These are phyloP conservation scores for Blastobotrys capitulatus DNA, from an alignment of 1,139 yeast species.

Conservation along the genomic window DNA sequence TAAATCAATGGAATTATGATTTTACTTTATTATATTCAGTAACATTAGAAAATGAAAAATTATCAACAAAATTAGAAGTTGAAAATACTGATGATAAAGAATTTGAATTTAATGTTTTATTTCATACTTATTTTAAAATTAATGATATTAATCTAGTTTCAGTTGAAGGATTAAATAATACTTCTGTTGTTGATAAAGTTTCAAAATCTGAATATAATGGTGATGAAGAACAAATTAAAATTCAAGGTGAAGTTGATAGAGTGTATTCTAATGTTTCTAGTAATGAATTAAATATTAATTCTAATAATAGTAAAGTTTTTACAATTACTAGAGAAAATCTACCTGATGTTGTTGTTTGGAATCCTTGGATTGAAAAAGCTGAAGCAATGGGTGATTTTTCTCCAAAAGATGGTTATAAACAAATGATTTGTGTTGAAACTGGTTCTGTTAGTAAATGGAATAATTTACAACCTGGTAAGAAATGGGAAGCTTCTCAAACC, in stretches of 20 bases:
- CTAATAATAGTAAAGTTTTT: constrained; percentile 53
- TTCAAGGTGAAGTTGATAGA: constrained; percentile 78
- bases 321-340: constrained; percentile 45
- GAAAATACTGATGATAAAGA: constrained; percentile 55
- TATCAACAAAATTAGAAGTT: constrained; percentile 68
- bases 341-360: constrained; percentile 95
- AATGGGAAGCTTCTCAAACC: constrained; percentile 66
- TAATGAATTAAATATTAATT: constrained; percentile 56
- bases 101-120: constrained; percentile 88
- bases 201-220: constrained; percentile 54
- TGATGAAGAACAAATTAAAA: constrained; percentile 58
- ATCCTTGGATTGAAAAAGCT: constrained; percentile 87
- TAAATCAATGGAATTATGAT: constrained; percentile 59
- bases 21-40: constrained; percentile 74
- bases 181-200: constrained; percentile 69
- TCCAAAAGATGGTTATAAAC: constrained; percentile 76
- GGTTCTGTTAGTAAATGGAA: constrained; percentile 75
- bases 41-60: constrained; percentile 39
- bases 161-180: constrained; percentile 72
- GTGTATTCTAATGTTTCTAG: constrained; percentile 56
- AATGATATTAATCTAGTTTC: constrained; percentile 72
- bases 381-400: constrained; percentile 77
- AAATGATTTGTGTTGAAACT: constrained; percentile 93
- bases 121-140: constrained; percentile 83
- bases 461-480: constrained; percentile 56